Evolutionary conservation across 2,329 filamentous ascomycete species (phyloP).

Genomic region (Fusarium multiceps): DNA sequence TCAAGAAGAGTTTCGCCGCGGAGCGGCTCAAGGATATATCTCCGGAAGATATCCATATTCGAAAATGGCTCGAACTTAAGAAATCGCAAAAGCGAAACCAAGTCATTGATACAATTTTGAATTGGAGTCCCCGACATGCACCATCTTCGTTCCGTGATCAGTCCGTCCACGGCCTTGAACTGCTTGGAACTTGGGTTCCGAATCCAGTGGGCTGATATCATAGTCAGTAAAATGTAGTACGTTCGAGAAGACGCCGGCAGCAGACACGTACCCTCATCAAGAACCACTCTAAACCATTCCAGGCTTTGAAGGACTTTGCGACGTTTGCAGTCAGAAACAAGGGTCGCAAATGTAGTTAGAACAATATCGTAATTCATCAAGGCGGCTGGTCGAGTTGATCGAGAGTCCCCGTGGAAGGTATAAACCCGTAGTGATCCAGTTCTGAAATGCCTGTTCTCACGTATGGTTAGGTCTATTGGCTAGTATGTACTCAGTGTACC

Average conservation of each 20-base stretch:
- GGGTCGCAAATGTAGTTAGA: background rate
- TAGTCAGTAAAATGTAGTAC: background rate
- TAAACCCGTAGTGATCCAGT: background rate
- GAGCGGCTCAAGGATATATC: background rate
- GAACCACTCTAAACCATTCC: background rate
- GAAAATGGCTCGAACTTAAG: background rate
- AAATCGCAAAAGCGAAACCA: background rate
- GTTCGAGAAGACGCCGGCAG: background rate
- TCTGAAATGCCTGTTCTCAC: background rate
- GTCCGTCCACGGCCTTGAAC: background rate
- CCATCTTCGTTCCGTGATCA: background rate
- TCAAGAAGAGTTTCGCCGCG: background rate
- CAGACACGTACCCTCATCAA: background rate
- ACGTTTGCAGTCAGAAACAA: background rate
- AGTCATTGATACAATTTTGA: background rate
- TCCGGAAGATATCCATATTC: background rate
- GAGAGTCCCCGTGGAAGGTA: background rate
- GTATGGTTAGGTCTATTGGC: background rate
- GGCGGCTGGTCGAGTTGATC: background rate
- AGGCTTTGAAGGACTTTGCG: background rate
- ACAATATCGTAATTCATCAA: background rate
- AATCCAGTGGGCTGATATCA: background rate
- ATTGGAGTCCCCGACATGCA: background rate
- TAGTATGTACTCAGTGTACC: accelerated
- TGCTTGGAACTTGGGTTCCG: background rate